Evolutionary conservation across 2,329 filamentous ascomycete genomes (phyloP).

Genomic region (Ilyonectria sp.): DNA sequence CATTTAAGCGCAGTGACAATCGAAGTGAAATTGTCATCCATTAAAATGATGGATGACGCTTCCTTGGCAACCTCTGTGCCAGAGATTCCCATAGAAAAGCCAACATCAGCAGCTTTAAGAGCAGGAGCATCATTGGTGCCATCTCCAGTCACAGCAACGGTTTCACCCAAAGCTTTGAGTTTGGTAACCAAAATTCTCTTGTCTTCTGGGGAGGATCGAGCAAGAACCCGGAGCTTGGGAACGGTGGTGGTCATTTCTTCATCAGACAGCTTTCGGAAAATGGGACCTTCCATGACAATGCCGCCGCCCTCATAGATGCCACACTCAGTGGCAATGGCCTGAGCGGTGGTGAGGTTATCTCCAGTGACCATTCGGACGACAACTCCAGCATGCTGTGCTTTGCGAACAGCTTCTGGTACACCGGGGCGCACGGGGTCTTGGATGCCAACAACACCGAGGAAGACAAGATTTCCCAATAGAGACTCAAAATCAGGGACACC

Average conservation of each 20-base stretch:
- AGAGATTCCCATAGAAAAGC: conserved; percentile 76
- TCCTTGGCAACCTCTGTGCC: conserved; percentile 76
- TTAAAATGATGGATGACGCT: conserved; percentile 73
- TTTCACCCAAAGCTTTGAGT: conserved; percentile 75
- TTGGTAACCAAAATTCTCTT: conserved; percentile 74
- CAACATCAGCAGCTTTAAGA: conserved; percentile 73
- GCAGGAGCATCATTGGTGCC: conserved; percentile 75
- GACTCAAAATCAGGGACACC: conserved; percentile 59
- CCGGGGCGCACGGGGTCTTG: conserved; percentile 76
- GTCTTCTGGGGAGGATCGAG: conserved; percentile 77
- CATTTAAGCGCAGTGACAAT: conserved; percentile 74
- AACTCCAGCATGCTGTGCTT: conserved; percentile 76
- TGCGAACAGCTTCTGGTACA: conserved; percentile 73
- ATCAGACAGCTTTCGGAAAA: conserved; percentile 71
- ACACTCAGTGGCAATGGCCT: conserved; percentile 62
- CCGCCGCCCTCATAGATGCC: conserved; percentile 73
- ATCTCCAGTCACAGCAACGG: conserved; percentile 72
- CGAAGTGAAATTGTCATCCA: conserved; percentile 73
- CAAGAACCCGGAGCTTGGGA: conserved; percentile 74
- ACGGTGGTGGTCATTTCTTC: conserved; percentile 67
- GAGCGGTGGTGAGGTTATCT: conserved; percentile 61
- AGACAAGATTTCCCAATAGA: conserved; percentile 55
- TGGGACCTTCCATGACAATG: conserved; percentile 70
- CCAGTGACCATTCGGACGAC: conserved; percentile 77
- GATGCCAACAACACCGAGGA: conserved; percentile 71